Conservation (phyloP, 1,284 basidiomycete species). For the Malassezia restricta region DNA sequence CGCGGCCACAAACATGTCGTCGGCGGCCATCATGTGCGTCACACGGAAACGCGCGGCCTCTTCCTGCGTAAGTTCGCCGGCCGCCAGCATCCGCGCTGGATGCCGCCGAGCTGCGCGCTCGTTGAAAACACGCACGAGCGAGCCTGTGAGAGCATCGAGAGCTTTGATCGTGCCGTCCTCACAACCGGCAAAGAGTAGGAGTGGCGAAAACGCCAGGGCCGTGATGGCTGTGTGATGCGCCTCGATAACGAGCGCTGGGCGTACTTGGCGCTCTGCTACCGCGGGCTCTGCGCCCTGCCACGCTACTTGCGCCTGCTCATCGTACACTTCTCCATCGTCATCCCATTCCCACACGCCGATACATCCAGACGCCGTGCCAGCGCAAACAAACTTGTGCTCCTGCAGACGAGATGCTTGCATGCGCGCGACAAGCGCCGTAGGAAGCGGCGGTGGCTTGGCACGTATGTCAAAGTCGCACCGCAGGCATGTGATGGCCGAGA, state of each 20-base stretch:
- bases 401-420: slow-evolving; percentile 20
- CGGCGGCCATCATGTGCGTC: slow-evolving; percentile 56
- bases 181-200: slow-evolving; percentile 28
- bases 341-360: slow-evolving; percentile 39
- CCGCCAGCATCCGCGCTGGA: slow-evolving; percentile 54
- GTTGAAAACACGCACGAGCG: slow-evolving; percentile 36
- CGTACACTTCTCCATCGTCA: slow-evolving; percentile 16
- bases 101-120: slow-evolving; percentile 35
- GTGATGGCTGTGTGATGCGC: slow-evolving; percentile 33
- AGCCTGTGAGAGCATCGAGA: slow-evolving; percentile 58
- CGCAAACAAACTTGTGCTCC: slow-evolving; percentile 34
- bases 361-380: slow-evolving; percentile 31
- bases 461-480: slow-evolving; percentile 34
- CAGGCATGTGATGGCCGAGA: slow-evolving; percentile 28
- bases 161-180: slow-evolving; percentile 56
- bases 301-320: slow-evolving; percentile 17
- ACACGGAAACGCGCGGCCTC: slow-evolving; percentile 52
- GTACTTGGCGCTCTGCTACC: slow-evolving; percentile 54
- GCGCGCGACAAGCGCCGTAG: slow-evolving; percentile 8
- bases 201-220: slow-evolving; percentile 25
- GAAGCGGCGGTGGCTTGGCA: slow-evolving; percentile 16
- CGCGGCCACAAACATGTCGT: slow-evolving; percentile 56
- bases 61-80: slow-evolving; percentile 49
- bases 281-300: slow-evolving; percentile 49
- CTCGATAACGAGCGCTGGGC: slow-evolving; percentile 45